Percentiles rank a stretch among this genome's conserved stretches.
These are phyloP conservation scores for Populus nigra DNA, from an alignment of 345 rosid genomes.

Conservation along the genomic window DNA sequence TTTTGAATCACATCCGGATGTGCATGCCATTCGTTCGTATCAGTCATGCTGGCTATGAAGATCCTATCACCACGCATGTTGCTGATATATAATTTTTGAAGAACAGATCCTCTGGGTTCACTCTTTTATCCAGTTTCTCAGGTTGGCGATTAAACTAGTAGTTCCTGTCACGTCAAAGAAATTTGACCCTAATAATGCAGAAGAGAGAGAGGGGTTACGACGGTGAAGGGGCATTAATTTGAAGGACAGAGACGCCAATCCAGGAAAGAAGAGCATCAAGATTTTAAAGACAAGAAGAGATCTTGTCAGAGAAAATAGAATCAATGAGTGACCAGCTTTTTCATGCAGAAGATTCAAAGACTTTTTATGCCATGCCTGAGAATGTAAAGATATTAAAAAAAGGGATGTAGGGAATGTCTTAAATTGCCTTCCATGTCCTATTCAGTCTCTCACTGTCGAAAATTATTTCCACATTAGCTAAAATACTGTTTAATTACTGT, in stretches of 20 bases:
- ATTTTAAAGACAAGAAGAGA: neutral
- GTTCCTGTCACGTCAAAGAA: neutral
- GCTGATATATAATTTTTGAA: too few relatives aligned
- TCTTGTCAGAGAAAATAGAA: neutral
- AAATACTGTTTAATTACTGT: neutral
- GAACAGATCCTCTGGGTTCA: neutral
- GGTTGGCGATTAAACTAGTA: neutral
- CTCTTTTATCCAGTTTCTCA: neutral
- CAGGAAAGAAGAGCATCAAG: neutral
- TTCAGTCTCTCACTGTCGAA: neutral
- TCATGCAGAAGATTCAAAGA: neutral
- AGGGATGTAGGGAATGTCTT: neutral
- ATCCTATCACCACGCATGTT: too few relatives aligned
- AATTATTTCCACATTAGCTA: neutral
- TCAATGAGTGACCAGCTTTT: neutral
- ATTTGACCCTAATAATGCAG: neutral
- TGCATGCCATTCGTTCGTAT: neutral
- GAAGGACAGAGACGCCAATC: neutral
- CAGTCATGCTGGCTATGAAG: neutral
- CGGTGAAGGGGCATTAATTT: neutral
- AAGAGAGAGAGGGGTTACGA: neutral
- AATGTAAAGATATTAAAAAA: neutral
- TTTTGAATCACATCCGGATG: neutral
- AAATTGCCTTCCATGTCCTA: neutral
- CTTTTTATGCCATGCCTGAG: neutral